phyloP scores from a whole-genome alignment of 305 asterid genomes.

The Fraxinus ornus region DNA sequence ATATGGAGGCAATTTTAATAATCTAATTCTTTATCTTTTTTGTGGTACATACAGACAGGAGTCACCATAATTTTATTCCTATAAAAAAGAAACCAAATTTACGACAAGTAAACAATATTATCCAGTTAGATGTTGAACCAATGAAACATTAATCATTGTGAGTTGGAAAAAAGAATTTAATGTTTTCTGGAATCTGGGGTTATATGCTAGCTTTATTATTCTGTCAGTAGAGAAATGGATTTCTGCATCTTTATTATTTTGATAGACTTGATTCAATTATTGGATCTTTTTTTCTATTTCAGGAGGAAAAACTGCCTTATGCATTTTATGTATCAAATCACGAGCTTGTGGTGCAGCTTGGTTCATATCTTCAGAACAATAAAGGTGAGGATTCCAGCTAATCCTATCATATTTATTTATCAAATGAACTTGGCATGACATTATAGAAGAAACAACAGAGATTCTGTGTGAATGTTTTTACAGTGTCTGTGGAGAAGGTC shows the following conservation, averaged over 20 bases:
- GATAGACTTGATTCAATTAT: conserved; percentile 6
- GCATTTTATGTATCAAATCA: conserved; percentile 82
- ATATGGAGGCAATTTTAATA: neutral
- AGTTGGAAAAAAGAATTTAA: neutral
- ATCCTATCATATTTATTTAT: neutral
- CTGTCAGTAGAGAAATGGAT: neutral
- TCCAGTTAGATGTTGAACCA: neutral
- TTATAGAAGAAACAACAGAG: conserved; percentile 9
- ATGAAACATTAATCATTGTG: neutral
- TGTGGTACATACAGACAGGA: neutral
- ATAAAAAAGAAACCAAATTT: neutral
- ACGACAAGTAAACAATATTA: neutral
- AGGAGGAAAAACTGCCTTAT: conserved; percentile 91
- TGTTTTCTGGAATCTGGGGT: neutral
- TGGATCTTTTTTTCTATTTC: conserved; percentile 20
- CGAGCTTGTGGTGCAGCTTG: conserved; percentile 79
- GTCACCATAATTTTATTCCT: neutral
- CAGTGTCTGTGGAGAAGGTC: conserved; percentile 94
- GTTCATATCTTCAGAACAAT: conserved; percentile 65
- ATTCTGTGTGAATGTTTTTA: conserved; percentile 31
- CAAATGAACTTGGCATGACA: neutral
- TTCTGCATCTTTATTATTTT: neutral
- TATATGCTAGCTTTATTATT: neutral
- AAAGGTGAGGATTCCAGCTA: conserved; percentile 49
- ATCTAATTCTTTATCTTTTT: neutral